phyloP scores from a whole-genome alignment of 305 asterid genomes.

The Solanum chacoense region DNA sequence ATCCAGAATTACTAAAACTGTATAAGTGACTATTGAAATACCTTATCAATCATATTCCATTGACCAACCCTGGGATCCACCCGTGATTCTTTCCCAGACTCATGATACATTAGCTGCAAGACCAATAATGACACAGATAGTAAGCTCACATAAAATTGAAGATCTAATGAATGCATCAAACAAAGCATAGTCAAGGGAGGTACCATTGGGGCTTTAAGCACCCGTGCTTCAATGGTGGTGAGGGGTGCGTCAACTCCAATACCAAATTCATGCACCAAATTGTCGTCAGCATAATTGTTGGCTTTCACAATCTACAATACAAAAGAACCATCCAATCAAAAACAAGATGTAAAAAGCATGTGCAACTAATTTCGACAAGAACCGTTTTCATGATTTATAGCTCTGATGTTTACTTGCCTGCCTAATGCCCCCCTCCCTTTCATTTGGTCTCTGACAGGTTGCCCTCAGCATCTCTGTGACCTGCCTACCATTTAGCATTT shows the following conservation, averaged over 20 bases:
- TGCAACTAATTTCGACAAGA: neutral
- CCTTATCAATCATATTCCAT: constrained; percentile 88
- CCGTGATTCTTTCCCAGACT: constrained; percentile 26
- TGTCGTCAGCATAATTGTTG: constrained; percentile 27
- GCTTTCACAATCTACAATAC: constrained; percentile 28
- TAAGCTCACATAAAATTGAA: neutral
- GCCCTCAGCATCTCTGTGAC: constrained; percentile 55
- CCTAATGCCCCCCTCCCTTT: constrained; percentile 17
- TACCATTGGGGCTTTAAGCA: constrained; percentile 70
- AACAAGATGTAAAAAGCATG: neutral
- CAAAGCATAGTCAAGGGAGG: neutral
- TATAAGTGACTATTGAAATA: constrained; percentile 5
- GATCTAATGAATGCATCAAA: neutral
- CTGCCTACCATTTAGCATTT: constrained; percentile 50
- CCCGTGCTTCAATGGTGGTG: constrained; percentile 57
- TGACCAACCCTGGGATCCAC: constrained; percentile 59
- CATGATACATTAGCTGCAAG: constrained; percentile 62
- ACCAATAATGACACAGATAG: neutral
- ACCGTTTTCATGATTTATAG: neutral
- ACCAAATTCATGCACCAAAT: constrained; percentile 49
- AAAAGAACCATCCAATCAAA: neutral
- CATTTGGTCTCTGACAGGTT: constrained; percentile 58
- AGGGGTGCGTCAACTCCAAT: constrained; percentile 31
- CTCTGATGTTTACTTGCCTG: constrained; percentile 15
- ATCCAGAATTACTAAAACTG: neutral